phyloP scores from a whole-genome alignment of 306 rosid genomes.

The Quercus dentata region DNA sequence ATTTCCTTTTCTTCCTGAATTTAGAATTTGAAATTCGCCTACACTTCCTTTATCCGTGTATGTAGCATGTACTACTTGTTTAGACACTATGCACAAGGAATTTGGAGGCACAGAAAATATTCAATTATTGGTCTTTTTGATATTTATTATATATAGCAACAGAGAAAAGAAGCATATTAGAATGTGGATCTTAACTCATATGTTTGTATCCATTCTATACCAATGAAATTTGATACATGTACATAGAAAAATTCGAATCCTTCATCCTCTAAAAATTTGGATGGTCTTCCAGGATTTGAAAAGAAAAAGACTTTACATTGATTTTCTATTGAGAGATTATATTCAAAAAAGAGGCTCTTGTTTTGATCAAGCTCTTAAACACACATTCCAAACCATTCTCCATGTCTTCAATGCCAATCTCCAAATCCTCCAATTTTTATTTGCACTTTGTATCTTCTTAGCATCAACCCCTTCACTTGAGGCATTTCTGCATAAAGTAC shows the following conservation, averaged over 20 bases:
- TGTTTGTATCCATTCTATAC: conserved; percentile 15
- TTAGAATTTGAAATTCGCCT: too few relatives aligned
- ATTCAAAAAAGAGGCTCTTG: conserved; percentile 61
- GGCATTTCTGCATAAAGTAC: neutral
- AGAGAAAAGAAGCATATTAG: neutral
- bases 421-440: conserved; percentile 43
- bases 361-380: conserved; percentile 55
- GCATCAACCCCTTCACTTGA: conserved; percentile 13
- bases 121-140: neutral
- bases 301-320: neutral
- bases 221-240: conserved; percentile 8
- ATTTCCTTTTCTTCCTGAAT: too few relatives aligned
- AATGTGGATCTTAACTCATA: neutral
- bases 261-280: conserved; percentile 42
- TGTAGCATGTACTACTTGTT: too few relatives aligned
- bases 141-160: too few relatives aligned
- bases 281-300: conserved; percentile 21
- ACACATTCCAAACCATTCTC: conserved; percentile 52
- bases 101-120: conserved; percentile 1
- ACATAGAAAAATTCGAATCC: conserved; percentile 19
- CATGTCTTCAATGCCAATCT: conserved; percentile 40
- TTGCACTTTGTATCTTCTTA: conserved; percentile 29
- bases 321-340: conserved; percentile 39
- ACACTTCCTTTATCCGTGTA: too few relatives aligned
- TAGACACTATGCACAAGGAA: too few relatives aligned